Conservation (phyloP, 2,329 filamentous ascomycete genomes). For the Claviceps africana region DNA sequence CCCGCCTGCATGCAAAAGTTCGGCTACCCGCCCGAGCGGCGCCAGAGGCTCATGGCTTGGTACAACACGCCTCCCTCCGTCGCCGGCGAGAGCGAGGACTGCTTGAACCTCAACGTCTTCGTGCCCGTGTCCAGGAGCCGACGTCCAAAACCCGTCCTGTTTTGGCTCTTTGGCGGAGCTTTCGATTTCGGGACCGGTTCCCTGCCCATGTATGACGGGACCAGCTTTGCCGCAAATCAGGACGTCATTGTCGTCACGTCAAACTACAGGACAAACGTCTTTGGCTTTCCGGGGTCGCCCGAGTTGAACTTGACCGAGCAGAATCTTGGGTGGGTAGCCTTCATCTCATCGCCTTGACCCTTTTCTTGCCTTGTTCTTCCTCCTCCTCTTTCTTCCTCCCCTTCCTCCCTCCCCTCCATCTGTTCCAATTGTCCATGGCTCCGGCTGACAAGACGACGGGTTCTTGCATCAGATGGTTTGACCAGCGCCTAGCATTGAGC, state of each 20-base stretch:
- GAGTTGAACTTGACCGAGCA: background rate
- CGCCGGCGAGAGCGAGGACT: background rate
- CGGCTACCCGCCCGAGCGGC: background rate
- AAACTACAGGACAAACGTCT: conserved; percentile 2
- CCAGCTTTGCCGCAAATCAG: conserved; percentile 2
- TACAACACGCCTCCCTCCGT: background rate
- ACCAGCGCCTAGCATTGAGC: conserved; percentile 41
- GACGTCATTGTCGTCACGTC: conserved; percentile 1
- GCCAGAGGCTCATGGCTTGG: background rate
- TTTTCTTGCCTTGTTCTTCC: background rate
- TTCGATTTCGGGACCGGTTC: conserved; percentile 1
- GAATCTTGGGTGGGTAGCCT: conserved; percentile 1
- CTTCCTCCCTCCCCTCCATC: background rate
- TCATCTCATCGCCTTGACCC: too few species aligned
- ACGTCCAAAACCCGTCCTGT: background rate
- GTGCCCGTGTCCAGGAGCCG: background rate
- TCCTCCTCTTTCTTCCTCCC: background rate
- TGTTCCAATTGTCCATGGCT: too few species aligned
- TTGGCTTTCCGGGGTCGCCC: conserved; percentile 3
- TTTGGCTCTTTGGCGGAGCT: conserved; percentile 1
- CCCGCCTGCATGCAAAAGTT: conserved; percentile 1
- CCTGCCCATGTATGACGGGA: background rate
- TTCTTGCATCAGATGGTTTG: conserved; percentile 15
- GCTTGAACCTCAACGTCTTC: background rate
- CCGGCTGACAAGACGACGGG: too few species aligned